phyloP scores from a whole-genome alignment of 768 basidiomycete genomes.

The Omphalotus guepiniiformis region DNA sequence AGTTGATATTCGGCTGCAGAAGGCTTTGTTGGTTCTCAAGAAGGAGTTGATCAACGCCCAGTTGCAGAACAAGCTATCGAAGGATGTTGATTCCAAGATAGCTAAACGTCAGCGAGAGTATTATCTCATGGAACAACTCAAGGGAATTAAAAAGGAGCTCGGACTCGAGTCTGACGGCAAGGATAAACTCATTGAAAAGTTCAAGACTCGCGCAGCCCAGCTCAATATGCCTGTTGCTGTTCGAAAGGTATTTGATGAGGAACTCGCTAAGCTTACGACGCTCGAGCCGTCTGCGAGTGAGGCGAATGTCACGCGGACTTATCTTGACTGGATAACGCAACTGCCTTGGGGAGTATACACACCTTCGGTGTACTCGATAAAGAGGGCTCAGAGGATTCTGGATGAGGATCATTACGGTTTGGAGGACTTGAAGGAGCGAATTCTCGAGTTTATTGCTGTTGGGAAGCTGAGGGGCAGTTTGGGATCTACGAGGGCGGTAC shows the following conservation, averaged over 20 bases:
- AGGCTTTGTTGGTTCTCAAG: constrained; percentile 89
- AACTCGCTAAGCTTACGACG: constrained; percentile 83
- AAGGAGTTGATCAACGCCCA: constrained; percentile 98
- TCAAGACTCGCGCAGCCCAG: constrained; percentile 75
- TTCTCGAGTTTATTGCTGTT: constrained; percentile 93
- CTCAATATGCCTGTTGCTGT: constrained; percentile 90
- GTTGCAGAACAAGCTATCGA: constrained; percentile 85
- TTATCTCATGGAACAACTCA: constrained; percentile 95
- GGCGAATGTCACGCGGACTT: constrained; percentile 92
- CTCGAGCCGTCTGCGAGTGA: constrained; percentile 90
- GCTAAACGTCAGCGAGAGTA: constrained; percentile 93
- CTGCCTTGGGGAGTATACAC: constrained; percentile 98
- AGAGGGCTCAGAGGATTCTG: constrained; percentile 77
- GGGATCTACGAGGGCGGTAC: constrained; percentile 15
- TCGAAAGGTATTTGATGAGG: constrained; percentile 94
- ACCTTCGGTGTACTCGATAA: constrained; percentile 86
- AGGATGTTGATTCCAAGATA: constrained; percentile 93
- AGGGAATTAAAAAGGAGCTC: constrained; percentile 93
- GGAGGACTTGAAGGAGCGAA: constrained; percentile 88
- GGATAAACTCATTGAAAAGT: constrained; percentile 90
- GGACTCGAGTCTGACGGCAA: constrained; percentile 95
- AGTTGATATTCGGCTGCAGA: constrained; percentile 86
- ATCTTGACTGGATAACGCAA: constrained; percentile 91
- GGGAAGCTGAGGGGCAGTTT: constrained; percentile 93
- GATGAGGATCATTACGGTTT: constrained; percentile 95